A percentile compares a stretch with the other conserved stretches of the same genome.
Conservation (phyloP, 352 stramenopile genomes). For the Pythium periplocum region DNA sequence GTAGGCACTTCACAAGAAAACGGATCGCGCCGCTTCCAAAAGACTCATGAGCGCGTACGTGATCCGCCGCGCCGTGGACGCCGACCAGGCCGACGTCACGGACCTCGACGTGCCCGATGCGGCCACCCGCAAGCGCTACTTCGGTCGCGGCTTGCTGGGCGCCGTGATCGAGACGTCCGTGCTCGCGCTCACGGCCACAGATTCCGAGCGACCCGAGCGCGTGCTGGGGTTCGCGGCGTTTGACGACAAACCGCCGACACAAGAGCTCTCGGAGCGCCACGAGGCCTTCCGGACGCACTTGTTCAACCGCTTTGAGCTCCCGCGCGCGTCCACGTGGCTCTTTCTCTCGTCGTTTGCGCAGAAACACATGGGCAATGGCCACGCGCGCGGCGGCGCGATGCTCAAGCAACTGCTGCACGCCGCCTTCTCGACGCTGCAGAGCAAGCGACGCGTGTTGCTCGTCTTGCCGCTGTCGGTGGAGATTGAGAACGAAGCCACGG, state of each 20-base stretch:
- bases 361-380: conserved; percentile 14
- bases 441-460: conserved; percentile 34
- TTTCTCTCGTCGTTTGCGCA: conserved; percentile 60
- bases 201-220: conserved; percentile 38
- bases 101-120: conserved; percentile 61
- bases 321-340: conserved; percentile 34
- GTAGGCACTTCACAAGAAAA: no score
- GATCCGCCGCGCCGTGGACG: conserved; percentile 54
- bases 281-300: conserved; percentile 35
- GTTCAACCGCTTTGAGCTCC: conserved; percentile 44
- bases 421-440: conserved; percentile 38
- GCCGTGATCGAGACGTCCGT: conserved; percentile 70
- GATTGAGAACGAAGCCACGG: conserved; percentile 35
- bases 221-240: conserved; percentile 63
- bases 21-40: no score
- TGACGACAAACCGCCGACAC: conserved; percentile 39
- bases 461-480: conserved; percentile 44
- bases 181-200: conserved; percentile 57
- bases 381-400: conserved; percentile 10
- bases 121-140: conserved; percentile 53
- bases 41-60: conserved; percentile 15
- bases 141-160: conserved; percentile 46
- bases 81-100: conserved; percentile 48
- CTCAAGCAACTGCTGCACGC: conserved; percentile 54
- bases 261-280: conserved; percentile 24